Evolutionary conservation across 2,329 filamentous ascomycete genomes (phyloP).

Genomic region (Phaeosphaeriaceae sp.): DNA sequence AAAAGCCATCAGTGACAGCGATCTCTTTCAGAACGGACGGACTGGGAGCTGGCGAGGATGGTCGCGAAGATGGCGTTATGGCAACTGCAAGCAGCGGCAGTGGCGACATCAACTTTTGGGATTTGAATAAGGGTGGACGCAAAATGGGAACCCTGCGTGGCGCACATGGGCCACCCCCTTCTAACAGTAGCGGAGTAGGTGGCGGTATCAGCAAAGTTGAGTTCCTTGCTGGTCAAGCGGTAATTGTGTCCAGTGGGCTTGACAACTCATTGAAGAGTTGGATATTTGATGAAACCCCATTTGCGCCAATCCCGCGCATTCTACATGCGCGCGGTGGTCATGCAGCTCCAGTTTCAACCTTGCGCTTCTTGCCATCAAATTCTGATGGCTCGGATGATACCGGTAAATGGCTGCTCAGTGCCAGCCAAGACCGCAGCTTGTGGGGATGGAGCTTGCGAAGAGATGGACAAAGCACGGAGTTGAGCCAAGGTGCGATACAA

Average conservation of each 20-base stretch:
- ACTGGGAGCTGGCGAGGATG: slow-evolving; percentile 85
- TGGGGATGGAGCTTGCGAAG: slow-evolving; percentile 97
- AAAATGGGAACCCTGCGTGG: slow-evolving; percentile 86
- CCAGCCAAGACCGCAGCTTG: slow-evolving; percentile 85
- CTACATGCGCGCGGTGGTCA: slow-evolving; percentile 89
- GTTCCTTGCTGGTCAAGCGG: slow-evolving; percentile 86
- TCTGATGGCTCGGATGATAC: slow-evolving; percentile 87
- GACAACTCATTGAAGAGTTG: slow-evolving; percentile 96
- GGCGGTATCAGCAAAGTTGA: slow-evolving; percentile 87
- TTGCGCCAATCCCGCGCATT: slow-evolving; percentile 83
- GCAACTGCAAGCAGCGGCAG: slow-evolving; percentile 80
- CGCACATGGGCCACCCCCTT: slow-evolving; percentile 80
- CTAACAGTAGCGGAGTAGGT: slow-evolving; percentile 59
- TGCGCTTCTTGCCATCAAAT: slow-evolving; percentile 85
- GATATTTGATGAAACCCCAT: slow-evolving; percentile 94
- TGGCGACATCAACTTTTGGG: slow-evolving; percentile 95
- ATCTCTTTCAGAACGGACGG: slow-evolving; percentile 93
- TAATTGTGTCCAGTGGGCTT: slow-evolving; percentile 86
- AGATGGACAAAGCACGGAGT: slow-evolving; percentile 90
- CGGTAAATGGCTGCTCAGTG: slow-evolving; percentile 94
- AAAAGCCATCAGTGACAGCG: slow-evolving; percentile 71
- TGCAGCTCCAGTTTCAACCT: slow-evolving; percentile 79
- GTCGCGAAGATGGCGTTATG: slow-evolving; percentile 85
- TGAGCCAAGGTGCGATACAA: slow-evolving; percentile 88
- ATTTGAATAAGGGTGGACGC: slow-evolving; percentile 86